A percentile compares a stretch with the other conserved stretches of the same genome.
These are phyloP conservation scores for Sphaerulina populicola DNA, from an alignment of 2,329 filamentous ascomycete species.

Conservation along the genomic window DNA sequence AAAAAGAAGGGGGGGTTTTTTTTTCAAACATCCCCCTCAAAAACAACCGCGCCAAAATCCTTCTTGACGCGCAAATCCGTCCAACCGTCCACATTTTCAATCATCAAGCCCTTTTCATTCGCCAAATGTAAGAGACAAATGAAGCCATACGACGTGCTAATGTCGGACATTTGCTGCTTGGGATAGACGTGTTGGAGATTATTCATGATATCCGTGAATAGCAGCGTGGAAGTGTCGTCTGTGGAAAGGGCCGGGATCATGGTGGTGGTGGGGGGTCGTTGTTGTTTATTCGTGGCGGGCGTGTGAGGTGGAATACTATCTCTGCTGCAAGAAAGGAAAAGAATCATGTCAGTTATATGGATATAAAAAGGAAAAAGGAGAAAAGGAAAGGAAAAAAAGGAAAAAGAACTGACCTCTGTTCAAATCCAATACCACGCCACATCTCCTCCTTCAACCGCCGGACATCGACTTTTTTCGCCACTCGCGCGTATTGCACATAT, in stretches of 20 bases:
- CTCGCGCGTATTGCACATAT: conserved; percentile 57
- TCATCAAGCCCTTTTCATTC: conserved; percentile 81
- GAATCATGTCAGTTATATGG: no score
- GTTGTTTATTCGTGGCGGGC: conserved; percentile 5
- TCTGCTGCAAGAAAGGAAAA: background rate
- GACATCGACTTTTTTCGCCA: conserved; percentile 60
- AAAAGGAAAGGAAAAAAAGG: background rate
- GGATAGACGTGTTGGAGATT: conserved; percentile 78
- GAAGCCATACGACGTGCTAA: conserved; percentile 87
- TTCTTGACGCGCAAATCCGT: conserved; percentile 43
- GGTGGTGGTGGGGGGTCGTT: conserved; percentile 14
- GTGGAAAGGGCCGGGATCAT: conserved; percentile 22
- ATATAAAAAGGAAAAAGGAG: background rate
- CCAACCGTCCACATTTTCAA: conserved; percentile 53
- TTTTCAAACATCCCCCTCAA: conserved; percentile 20
- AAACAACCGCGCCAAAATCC: conserved; percentile 33
- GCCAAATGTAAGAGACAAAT: conserved; percentile 86
- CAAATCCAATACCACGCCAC: conserved; percentile 54
- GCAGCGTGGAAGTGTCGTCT: conserved; percentile 50
- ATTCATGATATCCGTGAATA: conserved; percentile 90
- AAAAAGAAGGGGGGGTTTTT: no score
- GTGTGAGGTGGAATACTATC: conserved; percentile 15
- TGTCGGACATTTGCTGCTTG: conserved; percentile 78
- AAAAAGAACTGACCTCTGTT: conserved; percentile 24
- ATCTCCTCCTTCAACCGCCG: conserved; percentile 56